These are phyloP conservation scores for Lactarius vividus DNA, from an alignment of 768 basidiomycete species.

Conservation along the genomic window DNA sequence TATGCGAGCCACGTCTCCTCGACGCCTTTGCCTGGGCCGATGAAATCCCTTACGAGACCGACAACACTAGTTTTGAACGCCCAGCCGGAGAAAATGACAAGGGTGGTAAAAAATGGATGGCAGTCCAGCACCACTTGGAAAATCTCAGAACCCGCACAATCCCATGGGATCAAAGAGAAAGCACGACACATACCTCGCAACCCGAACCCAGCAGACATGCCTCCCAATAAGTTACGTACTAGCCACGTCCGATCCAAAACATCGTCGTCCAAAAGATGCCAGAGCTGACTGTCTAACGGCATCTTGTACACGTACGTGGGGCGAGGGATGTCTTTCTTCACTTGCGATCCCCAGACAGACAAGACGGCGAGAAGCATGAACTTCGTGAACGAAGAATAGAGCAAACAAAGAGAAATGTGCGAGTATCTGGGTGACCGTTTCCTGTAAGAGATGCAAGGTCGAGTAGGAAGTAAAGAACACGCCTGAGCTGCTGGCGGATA, in stretches of 20 bases:
- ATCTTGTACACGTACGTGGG: slow-evolving; percentile 32
- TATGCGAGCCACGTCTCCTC: slow-evolving; percentile 79
- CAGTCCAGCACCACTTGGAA: slow-evolving; percentile 70
- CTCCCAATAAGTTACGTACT: slow-evolving; percentile 77
- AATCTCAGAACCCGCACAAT: slow-evolving; percentile 4
- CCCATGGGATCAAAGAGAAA: not conserved
- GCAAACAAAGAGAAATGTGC: slow-evolving; percentile 70
- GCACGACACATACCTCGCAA: slow-evolving; percentile 55
- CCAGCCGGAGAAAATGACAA: slow-evolving; percentile 78
- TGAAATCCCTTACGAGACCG: slow-evolving; percentile 60
- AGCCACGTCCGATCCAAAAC: slow-evolving; percentile 81
- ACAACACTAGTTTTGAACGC: slow-evolving; percentile 62
- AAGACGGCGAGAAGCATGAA: slow-evolving; percentile 79
- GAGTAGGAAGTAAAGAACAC: not conserved
- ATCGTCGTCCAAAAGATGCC: slow-evolving; percentile 66
- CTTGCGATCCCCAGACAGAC: slow-evolving; percentile 70
- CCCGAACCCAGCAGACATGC: slow-evolving; percentile 85
- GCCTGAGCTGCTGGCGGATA: slow-evolving; percentile 25
- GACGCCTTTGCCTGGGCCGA: slow-evolving; percentile 53
- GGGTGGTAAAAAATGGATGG: slow-evolving; percentile 68
- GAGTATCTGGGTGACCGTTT: slow-evolving; percentile 49
- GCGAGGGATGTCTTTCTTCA: slow-evolving; percentile 23
- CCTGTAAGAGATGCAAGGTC: not conserved
- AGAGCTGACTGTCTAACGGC: slow-evolving; percentile 37
- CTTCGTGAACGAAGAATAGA: slow-evolving; percentile 84